Evolutionary conservation across 2,329 filamentous ascomycete genomes (phyloP), one percentile per base, ranked within the genome.

Genomic region (Hymenotorrendiella dingleyae): DNA sequence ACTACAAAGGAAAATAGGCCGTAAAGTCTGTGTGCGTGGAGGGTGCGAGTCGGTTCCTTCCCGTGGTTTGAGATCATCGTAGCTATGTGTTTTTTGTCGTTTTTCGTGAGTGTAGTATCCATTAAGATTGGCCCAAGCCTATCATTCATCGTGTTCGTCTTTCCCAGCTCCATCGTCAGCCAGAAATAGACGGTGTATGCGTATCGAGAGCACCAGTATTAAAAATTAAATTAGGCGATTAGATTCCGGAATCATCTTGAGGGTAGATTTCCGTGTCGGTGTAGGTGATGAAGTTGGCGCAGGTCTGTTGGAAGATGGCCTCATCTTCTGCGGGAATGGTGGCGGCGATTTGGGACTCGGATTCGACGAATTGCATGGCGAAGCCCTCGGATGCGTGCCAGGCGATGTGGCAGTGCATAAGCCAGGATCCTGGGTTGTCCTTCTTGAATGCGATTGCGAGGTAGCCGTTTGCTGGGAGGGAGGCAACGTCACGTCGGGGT

Each of bases 351-450:
- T 50, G 22, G 21, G 29, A 40, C 40, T 56, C 45, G n/a, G 43
- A 23, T 40, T 67, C 69, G 4, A 79, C 59, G 46, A 79, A 71
- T 54, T 76, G 70, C 23, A 71, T 52, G 9, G 74, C 64, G 36
- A 79, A 66, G 4, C 76, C 76, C 7, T 67, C 67, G 1, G 70
- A 72, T 1, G 70, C 68, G 54, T 80, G 76, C 74, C 74, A 80
- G 1, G 60, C 61, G 39, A 65, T 61, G 40, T 65, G 62, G 49
- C 63, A 65, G 46, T 65, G 63, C 16, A 60, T 29, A 8, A 61
- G 39, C 58, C 59, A 62, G 4, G 54, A 51, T 10, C 59, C 57
- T 20, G 58, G 59, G 21, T 62, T 62, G 29, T 62, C 57, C 11
- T 54, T 56, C 49, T 59, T 53, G 45, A 59, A 60, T 1, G 55